A percentile compares a stretch with the other conserved stretches of the same genome.
Conservation (phyloP, 2,329 filamentous ascomycete genomes). For the Cladosporium sp. region DNA sequence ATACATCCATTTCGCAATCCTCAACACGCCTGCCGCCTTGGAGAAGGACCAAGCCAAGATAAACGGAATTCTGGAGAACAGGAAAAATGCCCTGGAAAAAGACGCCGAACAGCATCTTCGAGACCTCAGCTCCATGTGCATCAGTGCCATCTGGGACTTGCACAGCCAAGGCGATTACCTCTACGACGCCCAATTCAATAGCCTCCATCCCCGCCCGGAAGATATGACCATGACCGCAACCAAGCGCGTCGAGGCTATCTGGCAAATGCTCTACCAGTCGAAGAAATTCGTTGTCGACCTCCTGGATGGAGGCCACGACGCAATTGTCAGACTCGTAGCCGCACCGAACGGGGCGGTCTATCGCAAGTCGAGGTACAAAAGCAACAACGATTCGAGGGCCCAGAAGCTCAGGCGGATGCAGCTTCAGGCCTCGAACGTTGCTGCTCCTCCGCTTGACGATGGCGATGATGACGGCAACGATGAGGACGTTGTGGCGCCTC, state of each 20-base stretch:
- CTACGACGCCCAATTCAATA: background rate
- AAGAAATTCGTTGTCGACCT: constrained; percentile 1
- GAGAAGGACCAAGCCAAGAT: background rate
- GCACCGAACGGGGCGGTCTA: background rate
- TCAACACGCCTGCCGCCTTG: background rate
- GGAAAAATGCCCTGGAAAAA: background rate
- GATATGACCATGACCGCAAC: background rate
- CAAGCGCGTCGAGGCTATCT: background rate
- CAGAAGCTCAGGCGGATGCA: background rate
- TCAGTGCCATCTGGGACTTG: background rate
- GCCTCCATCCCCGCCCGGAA: background rate
- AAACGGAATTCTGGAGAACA: background rate
- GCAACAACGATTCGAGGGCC: background rate
- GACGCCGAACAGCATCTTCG: background rate
- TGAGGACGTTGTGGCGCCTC: background rate
- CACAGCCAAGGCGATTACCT: background rate
- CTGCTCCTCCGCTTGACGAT: background rate
- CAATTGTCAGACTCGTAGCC: background rate
- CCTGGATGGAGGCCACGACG: background rate
- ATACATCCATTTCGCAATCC: background rate
- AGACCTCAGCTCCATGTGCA: background rate
- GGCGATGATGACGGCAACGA: background rate
- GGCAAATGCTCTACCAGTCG: background rate
- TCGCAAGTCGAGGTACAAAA: constrained; percentile 2
- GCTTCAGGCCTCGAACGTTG: background rate